Evolutionary conservation across 2,329 filamentous ascomycete species (phyloP).

Genomic region (Aspergillus ochraceus): DNA sequence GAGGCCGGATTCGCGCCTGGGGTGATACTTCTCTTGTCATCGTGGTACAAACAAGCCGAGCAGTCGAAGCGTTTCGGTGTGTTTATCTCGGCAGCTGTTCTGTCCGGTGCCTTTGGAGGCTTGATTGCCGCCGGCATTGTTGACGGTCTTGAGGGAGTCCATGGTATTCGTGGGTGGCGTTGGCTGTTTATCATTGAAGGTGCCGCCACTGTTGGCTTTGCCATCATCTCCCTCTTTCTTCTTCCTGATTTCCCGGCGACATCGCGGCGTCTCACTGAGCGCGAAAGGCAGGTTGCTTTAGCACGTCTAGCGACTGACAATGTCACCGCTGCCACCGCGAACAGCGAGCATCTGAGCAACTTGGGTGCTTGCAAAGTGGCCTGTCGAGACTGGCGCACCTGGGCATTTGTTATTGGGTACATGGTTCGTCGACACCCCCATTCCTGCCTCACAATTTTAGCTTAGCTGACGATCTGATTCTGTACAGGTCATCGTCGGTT

Average conservation of each 20-base stretch:
- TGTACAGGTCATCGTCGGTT: constrained; percentile 34
- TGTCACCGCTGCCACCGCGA: constrained; percentile 16
- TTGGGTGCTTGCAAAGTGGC: background rate
- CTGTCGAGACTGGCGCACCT: background rate
- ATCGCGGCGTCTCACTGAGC: background rate
- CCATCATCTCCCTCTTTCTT: background rate
- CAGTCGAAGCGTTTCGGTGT: constrained; percentile 58
- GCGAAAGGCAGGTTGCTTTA: background rate
- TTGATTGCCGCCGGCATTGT: constrained; percentile 52
- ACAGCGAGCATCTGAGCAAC: constrained; percentile 16
- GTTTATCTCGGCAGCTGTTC: constrained; percentile 59
- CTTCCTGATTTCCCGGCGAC: constrained; percentile 1
- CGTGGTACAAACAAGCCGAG: constrained; percentile 61
- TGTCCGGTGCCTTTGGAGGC: constrained; percentile 56
- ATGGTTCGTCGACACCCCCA: constrained; percentile 24
- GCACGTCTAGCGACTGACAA: background rate
- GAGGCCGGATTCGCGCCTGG: constrained; percentile 28
- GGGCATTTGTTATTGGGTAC: constrained; percentile 40
- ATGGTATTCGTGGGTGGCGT: constrained; percentile 51
- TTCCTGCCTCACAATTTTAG: too few relatives aligned
- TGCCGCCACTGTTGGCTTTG: background rate
- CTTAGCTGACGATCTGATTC: background rate
- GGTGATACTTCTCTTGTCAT: constrained; percentile 47
- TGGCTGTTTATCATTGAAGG: constrained; percentile 53
- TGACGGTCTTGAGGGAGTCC: constrained; percentile 46